phyloP scores from a whole-genome alignment of 805 yeast species.

The Yamadazyma laniorum region DNA sequence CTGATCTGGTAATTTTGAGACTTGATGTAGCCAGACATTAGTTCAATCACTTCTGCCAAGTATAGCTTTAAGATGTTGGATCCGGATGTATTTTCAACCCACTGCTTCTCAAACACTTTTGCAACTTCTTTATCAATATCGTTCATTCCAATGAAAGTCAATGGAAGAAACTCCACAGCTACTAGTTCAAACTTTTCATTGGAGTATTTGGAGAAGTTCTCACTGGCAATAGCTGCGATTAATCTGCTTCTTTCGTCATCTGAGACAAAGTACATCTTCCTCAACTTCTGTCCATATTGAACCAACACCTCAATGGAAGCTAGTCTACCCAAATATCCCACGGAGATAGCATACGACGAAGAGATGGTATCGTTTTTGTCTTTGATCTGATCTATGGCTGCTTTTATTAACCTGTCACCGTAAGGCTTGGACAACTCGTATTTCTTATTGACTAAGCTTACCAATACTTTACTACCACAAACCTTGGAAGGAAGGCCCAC shows the following conservation, averaged over 20 bases:
- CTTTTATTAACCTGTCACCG: slow-evolving; percentile 61
- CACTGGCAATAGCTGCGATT: slow-evolving; percentile 60
- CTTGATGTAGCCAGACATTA: slow-evolving; percentile 48
- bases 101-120: slow-evolving; percentile 55
- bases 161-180: slow-evolving; percentile 67
- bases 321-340: slow-evolving; percentile 73
- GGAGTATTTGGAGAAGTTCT: slow-evolving; percentile 65
- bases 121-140: slow-evolving; percentile 52
- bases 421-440: slow-evolving; percentile 42
- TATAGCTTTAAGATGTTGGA: slow-evolving; percentile 73
- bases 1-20: slow-evolving; percentile 64
- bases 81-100: slow-evolving; percentile 79
- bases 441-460: slow-evolving; percentile 59
- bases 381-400: slow-evolving; percentile 56
- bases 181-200: slow-evolving; percentile 63
- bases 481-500: slow-evolving; percentile 92
- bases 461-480: slow-evolving; percentile 74
- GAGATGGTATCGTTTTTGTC: slow-evolving; percentile 75
- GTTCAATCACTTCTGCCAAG: slow-evolving; percentile 59
- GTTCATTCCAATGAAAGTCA: slow-evolving; percentile 74
- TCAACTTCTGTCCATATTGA: slow-evolving; percentile 52
- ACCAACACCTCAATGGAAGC: slow-evolving; percentile 52
- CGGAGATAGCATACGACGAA: slow-evolving; percentile 72
- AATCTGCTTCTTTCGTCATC: slow-evolving; percentile 46
- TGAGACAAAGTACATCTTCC: slow-evolving; percentile 57